These are phyloP conservation scores for Pseudocercospora fuligena DNA, from an alignment of 2,329 filamentous ascomycete species.

Conservation along the genomic window DNA sequence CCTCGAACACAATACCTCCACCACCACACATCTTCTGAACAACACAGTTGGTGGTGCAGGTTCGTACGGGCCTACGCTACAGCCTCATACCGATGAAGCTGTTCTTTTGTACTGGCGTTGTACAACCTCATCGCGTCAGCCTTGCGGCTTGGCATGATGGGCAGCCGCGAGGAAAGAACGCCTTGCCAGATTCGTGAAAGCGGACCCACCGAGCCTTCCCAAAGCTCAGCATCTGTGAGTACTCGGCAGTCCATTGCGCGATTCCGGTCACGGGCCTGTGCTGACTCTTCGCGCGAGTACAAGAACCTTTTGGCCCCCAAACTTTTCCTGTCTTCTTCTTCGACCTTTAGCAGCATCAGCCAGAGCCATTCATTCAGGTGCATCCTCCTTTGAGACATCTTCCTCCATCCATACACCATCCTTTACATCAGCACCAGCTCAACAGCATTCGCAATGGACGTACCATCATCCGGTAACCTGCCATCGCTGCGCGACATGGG, in stretches of 20 bases:
- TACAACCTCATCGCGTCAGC: not conserved
- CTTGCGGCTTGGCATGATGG: not conserved
- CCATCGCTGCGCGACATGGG: not conserved
- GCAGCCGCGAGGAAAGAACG: not conserved
- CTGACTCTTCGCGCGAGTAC: not conserved
- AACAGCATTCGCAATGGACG: not conserved
- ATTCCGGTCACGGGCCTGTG: not conserved
- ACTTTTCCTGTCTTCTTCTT: not conserved
- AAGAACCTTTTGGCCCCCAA: not conserved
- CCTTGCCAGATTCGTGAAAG: slow-evolving; percentile 6
- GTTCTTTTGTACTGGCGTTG: not conserved
- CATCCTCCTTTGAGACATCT: not conserved
- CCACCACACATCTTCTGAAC: not conserved
- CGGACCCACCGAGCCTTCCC: not conserved
- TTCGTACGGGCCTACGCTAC: not conserved
- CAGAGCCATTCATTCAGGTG: not conserved
- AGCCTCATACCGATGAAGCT: not conserved
- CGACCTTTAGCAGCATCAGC: not conserved
- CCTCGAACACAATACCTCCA: not conserved
- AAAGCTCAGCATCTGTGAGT: not conserved
- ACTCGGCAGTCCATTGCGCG: not conserved
- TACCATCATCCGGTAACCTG: not conserved
- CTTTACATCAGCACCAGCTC: not conserved
- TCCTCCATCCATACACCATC: not conserved
- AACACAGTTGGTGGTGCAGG: not conserved